Percentiles rank a stretch among this genome's conserved stretches.
Evolutionary conservation across 2,329 filamentous ascomycete genomes (phyloP).

Genomic region (Fusarium anthophilum): DNA sequence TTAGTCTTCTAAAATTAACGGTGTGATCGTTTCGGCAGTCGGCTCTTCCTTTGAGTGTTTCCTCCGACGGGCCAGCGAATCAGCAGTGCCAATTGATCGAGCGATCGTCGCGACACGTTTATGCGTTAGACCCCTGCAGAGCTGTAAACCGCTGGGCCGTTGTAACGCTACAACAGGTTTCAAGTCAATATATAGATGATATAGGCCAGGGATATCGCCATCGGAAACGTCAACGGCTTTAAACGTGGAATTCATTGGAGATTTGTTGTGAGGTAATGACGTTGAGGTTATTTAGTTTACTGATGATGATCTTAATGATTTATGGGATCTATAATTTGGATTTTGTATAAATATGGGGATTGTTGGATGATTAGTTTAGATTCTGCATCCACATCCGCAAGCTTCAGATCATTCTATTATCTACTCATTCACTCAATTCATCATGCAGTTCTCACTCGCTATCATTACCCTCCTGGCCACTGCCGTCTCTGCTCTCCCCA

Average conservation of each 20-base stretch:
- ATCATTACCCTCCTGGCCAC: constrained; percentile 41
- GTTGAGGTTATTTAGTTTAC: neutral
- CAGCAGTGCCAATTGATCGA: neutral
- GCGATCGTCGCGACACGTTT: constrained; percentile 14
- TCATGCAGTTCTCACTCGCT: constrained; percentile 47
- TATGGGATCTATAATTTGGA: neutral
- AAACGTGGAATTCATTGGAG: neutral
- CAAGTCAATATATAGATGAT: neutral
- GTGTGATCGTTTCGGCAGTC: constrained; percentile 11
- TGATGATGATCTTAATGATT: neutral
- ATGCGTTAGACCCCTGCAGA: constrained; percentile 28
- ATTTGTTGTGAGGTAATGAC: constrained; percentile 19
- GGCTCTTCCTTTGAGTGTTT: constrained; percentile 16
- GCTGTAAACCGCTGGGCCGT: constrained; percentile 6
- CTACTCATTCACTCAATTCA: neutral
- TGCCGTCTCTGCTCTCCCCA: constrained; percentile 41
- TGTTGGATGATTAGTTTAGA: neutral
- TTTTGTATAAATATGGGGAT: constrained; percentile 23
- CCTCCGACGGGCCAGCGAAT: constrained; percentile 22
- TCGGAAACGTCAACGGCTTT: constrained; percentile 27
- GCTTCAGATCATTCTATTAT: constrained; percentile 3
- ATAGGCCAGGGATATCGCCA: constrained; percentile 25
- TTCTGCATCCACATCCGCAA: neutral
- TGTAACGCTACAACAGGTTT: constrained; percentile 36
- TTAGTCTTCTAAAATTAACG: neutral